Evolutionary conservation across 2,329 filamentous ascomycete genomes (phyloP), one percentile per base, ranked within the genome.

Genomic region (Zasmidium cellare): DNA sequence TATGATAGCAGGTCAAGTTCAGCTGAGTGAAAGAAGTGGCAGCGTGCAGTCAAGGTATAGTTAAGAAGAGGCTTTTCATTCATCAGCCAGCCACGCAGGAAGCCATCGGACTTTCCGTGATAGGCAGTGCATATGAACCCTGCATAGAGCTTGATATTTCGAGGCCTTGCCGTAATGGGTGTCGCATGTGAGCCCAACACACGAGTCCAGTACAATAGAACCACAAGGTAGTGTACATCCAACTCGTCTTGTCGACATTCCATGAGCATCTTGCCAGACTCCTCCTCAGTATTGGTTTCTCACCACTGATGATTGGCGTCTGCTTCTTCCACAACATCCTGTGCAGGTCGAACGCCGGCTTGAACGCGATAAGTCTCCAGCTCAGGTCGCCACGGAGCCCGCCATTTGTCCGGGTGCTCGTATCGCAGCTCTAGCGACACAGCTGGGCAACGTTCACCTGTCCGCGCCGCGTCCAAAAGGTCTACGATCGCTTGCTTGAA

Each of bases 381-480:
- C 50, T 23, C 11, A 23, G 50, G 31, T 9, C 35, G 31, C 50
- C 50, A 57, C 12, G 54, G 46, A 9, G 53, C 56, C 19, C 54
- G 54, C 59, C 59, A 62, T 18, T 54, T 52, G 28, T 57, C 54
- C 12, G 51, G 56, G 31, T 57, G 55, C 3, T 49, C 45, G 41
- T 62, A 62, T 28, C 49, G 50, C 31, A 62, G 48, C 54, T 62
- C 56, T 9, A 62, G 25, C 23, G 41, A 57, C 12, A 58, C 28
- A 19, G 56, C 51, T n/a, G 57, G 25, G 3, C 25, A 20, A 2
- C 50, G 51, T 18, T 51, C 19, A 7, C 25, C 51, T 14, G 47
- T 31, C 14, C 52, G 50, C 25, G 52, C 59, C 20, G 56, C 51
- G 14, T 59, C 59, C 9, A 62, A 22, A 2, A 59, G 48, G 22